Conservation (phyloP, 1,139 yeast species). For the Geotrichum histeridarum region DNA sequence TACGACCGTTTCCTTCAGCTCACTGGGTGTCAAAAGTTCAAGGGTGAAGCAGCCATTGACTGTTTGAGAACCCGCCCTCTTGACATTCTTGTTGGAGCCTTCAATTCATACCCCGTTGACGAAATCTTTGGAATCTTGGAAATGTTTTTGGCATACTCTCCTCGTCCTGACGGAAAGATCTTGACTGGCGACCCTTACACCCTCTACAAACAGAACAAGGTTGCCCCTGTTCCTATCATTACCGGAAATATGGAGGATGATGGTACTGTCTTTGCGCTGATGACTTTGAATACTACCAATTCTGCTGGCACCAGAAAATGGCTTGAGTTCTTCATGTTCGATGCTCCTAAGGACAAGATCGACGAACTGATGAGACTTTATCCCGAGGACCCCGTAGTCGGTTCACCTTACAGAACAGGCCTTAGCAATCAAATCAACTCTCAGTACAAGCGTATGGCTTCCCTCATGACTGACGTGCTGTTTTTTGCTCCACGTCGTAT, state of each 20-base stretch:
- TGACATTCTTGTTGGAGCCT: conserved; percentile 17
- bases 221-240: conserved; percentile 25
- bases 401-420: conserved; percentile 26
- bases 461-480: conserved; percentile 23
- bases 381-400: conserved; percentile 21
- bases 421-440: conserved; percentile 17
- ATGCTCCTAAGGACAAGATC: conserved; percentile 10
- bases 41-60: conserved; percentile 18
- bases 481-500: conserved; percentile 24
- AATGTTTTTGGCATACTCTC: conserved; percentile 20
- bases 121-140: conserved; percentile 8
- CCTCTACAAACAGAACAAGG: conserved; percentile 18
- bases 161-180: conserved; percentile 24
- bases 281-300: conserved; percentile 16
- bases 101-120: conserved; percentile 11
- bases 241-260: conserved; percentile 26
- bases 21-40: conserved; percentile 21
- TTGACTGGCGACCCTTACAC: conserved; percentile 16
- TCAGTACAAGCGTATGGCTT: conserved; percentile 25
- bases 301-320: conserved; percentile 17
- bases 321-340: conserved; percentile 14
- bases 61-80: conserved; percentile 23
- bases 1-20: conserved; percentile 21
- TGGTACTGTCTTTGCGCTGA: conserved; percentile 23
- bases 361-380: conserved; percentile 17